Conservation (phyloP, 2,329 filamentous ascomycete species). For the Chalaropsis thielavioides region DNA sequence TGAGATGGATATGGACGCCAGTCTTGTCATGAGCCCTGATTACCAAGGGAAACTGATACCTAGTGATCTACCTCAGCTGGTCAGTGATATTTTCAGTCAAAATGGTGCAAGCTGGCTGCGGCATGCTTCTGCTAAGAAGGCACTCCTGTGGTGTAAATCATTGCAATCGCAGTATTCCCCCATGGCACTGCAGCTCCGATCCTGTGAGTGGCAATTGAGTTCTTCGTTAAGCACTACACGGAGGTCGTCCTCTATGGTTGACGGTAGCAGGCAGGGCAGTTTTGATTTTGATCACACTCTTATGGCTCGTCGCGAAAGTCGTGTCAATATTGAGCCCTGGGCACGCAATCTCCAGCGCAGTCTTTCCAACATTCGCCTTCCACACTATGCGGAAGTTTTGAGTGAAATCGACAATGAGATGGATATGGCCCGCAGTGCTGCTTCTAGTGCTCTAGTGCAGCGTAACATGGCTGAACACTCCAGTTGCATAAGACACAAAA, state of each 20-base stretch:
- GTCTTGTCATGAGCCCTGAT: conserved; percentile 79
- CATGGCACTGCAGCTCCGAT: conserved; percentile 19
- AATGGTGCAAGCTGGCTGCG: conserved; percentile 70
- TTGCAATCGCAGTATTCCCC: conserved; percentile 12
- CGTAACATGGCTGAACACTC: conserved; percentile 21
- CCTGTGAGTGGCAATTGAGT: conserved; percentile 36
- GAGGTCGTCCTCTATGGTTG: conserved; percentile 4
- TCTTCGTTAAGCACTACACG: not conserved
- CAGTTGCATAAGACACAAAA: not conserved
- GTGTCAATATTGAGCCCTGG: conserved; percentile 65
- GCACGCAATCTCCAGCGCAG: conserved; percentile 66
- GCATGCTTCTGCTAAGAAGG: conserved; percentile 69
- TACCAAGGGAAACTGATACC: conserved; percentile 67
- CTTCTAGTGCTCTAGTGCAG: conserved; percentile 48
- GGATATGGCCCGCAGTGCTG: conserved; percentile 48
- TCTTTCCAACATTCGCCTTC: conserved; percentile 53
- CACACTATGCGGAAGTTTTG: conserved; percentile 48
- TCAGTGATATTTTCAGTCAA: conserved; percentile 61
- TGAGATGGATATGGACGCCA: conserved; percentile 58
- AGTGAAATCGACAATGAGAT: conserved; percentile 54
- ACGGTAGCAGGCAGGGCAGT: conserved; percentile 20
- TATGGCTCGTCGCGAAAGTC: conserved; percentile 25
- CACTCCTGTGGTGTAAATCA: conserved; percentile 52
- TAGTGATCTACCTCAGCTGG: conserved; percentile 57
- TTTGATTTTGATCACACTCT: not conserved